Evolutionary conservation across 176 grass and related monocot genomes (phyloP).

Genomic region (Tillandsia fasciculata): DNA sequence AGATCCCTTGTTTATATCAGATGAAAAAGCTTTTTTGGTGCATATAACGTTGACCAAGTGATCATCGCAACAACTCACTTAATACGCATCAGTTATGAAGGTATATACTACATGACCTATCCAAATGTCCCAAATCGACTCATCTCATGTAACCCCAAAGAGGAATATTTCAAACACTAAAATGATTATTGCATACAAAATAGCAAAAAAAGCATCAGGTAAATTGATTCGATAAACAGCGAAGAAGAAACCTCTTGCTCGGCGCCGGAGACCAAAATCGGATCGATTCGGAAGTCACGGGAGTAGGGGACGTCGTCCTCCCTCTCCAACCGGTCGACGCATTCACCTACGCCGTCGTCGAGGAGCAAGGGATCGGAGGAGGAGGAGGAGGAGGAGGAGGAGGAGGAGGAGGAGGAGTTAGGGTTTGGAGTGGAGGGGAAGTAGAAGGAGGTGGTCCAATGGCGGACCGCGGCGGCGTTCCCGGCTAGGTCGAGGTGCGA

Average conservation of each 20-base stretch:
- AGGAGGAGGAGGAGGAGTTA: not conserved
- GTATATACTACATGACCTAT: not conserved
- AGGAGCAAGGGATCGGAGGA: not conserved
- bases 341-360: constrained; percentile 22
- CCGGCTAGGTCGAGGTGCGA: constrained; percentile 75
- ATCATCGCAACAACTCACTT: no score
- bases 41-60: no score
- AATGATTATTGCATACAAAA: not conserved
- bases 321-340: constrained; percentile 59
- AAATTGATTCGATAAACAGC: no score
- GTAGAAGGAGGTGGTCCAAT: constrained; percentile 81
- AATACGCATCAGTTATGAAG: not conserved
- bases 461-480: constrained; percentile 59
- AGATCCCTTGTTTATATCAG: no score
- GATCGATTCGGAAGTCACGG: constrained; percentile 66
- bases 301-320: constrained; percentile 63
- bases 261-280: constrained; percentile 60
- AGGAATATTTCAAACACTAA: not conserved
- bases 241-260: constrained; percentile 30
- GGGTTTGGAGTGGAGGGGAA: constrained; percentile 14
- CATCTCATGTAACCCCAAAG: not conserved
- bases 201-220: not conserved
- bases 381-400: not conserved
- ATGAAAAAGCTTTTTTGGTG: no score
- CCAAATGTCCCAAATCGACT: no score